Base-by-base conservation (phyloP, 179 eudicot species). In the Silene coronaria region DNA sequence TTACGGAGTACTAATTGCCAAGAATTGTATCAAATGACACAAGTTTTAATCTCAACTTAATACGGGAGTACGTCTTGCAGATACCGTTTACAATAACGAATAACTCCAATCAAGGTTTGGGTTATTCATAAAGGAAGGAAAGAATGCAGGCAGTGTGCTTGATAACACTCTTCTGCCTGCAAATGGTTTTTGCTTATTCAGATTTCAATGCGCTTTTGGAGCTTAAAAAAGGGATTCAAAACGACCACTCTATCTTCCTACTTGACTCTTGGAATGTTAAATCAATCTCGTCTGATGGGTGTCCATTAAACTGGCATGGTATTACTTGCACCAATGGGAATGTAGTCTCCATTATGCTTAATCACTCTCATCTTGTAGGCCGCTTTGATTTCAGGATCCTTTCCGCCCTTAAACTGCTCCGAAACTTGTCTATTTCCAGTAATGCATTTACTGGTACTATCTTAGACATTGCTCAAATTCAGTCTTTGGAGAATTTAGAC, bases 241-340 rank as follows among this genome's bases (percentile, higher is more conserved):
- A 58, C 9, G 87, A 85, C 75, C 75, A 84, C 75, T 82, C 77
- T 3, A 82, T 82, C 38, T 7, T 83, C 61, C 77, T 85, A 61
- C 71, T 89, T 72, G 59, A 27, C 74, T 84, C 92, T 65, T 91
- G 96, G 96, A 75, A 85, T 77, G 71, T 83, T 17, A 83, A 85
- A 9, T 85, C 91, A 21, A 59, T 91, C 63, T 82, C 79, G 60
- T 82, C 90, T 67, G 77, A 91, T 87, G 91, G 89, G 4, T 91
- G 92, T 76, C 92, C 96, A 12, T 62, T 53, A 19, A 70, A 81
- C 65, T 91, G 96, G 96, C 81, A 76, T 80, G 92, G 96, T 34
- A 76, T 91, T 51, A 75, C 28, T 74, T 91, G 92, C 70, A 77
- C 64, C 51, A 68, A 75, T 48, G 93, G 91, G 19, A 83, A 70